Base-by-base conservation (phyloP, 495 filamentous ascomycete species). In the Lasiosphaeria ovina region DNA sequence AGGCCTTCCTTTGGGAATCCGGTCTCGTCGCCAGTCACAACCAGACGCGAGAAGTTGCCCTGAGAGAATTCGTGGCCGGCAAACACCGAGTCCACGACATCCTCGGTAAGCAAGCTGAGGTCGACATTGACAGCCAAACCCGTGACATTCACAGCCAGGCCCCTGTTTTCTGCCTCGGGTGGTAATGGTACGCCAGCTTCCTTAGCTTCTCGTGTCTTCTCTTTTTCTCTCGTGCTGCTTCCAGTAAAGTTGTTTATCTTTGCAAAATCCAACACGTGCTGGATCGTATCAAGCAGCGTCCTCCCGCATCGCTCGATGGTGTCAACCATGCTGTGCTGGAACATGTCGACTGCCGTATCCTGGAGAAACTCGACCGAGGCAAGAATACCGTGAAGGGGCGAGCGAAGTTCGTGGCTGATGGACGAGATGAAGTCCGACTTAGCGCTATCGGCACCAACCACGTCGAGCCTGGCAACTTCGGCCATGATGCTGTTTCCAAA, bases 331-430 rank as follows among this genome's bases (percentile, higher is more conserved):
- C 83, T 85, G 31, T 74, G 72, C 68, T 90, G 87, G 59, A 78
- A 74, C 4, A 71, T 66, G 40, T 82, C 74, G 4, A 85, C 73
- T 16, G 73, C 60, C 0, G 79, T 84, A 9, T 83, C 80, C 16
- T 82, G 76, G 3, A 92, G 65, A 56, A 95, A 86, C 66, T 93
- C 89, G 1, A 84, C 83, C 42, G 83, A 85, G 0, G 86, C 87
- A 2, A 91, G 69, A 49, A 92, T 89, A 0, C 89, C 89, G 62
- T 92, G 88, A 4, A 95, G 74, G 1, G 91, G 91, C n/a, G 84
- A 89, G 8, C 90, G 81, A 9, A 93, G 76, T 68, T 95, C 90
- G 66, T 95, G 90, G 38, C 84, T 89, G 31, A 92, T 81, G 9
- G 84, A 88, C 0, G 85, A 85, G 36, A 92, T 83, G 55, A 91